Conservation (phyloP, 768 basidiomycete genomes). For the Panus rudis region DNA sequence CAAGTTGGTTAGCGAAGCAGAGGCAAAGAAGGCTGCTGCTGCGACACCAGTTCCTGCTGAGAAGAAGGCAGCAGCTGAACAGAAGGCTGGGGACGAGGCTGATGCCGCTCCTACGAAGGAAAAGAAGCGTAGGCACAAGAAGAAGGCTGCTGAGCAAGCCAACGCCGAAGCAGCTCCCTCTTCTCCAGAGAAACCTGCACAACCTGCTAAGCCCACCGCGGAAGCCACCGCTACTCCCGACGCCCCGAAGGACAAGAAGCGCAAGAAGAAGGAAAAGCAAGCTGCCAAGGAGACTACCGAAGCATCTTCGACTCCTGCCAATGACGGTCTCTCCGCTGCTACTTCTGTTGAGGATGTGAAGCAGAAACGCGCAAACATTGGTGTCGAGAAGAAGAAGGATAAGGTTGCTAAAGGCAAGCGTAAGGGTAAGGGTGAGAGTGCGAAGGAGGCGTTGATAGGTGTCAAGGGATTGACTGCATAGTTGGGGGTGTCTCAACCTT, state of each 20-base stretch:
- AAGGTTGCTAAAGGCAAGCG: slow-evolving; percentile 28
- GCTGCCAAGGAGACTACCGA: not conserved
- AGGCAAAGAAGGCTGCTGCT: not conserved
- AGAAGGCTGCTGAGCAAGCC: not conserved
- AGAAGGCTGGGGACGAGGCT: not conserved
- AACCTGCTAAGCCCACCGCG: not conserved
- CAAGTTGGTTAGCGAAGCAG: no score
- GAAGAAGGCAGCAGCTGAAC: not conserved
- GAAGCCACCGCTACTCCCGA: not conserved
- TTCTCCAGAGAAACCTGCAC: not conserved
- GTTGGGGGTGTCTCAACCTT: not conserved
- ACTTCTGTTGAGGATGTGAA: slow-evolving; percentile 27
- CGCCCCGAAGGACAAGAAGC: slow-evolving; percentile 7
- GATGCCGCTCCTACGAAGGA: no score
- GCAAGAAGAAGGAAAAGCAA: slow-evolving; percentile 1
- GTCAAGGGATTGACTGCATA: slow-evolving; percentile 31
- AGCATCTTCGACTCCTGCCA: not conserved
- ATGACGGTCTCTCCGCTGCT: slow-evolving; percentile 1
- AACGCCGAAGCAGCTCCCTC: slow-evolving; percentile 1
- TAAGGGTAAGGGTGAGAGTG: slow-evolving; percentile 41
- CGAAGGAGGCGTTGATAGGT: slow-evolving; percentile 49
- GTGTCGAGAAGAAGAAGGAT: slow-evolving; percentile 54
- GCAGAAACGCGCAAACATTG: slow-evolving; percentile 38
- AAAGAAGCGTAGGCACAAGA: slow-evolving; percentile 5
- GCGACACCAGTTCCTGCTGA: not conserved